phyloP scores from a whole-genome alignment of 192 early-diverging fungal genomes.

The Dissophora ornata region DNA sequence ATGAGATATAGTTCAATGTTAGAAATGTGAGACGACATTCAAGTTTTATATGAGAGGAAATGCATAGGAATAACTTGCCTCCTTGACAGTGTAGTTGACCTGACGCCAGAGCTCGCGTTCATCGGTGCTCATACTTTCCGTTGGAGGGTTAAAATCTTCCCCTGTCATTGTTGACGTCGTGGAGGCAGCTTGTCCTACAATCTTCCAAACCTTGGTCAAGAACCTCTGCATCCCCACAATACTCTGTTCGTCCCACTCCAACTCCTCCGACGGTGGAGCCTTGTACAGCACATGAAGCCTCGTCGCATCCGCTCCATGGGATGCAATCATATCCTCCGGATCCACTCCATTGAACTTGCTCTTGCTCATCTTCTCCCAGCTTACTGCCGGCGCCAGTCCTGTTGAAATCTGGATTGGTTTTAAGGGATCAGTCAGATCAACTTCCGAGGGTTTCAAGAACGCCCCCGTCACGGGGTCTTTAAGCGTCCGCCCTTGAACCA shows the following conservation, averaged over 20 bases:
- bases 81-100: conserved; percentile 65
- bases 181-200: conserved; percentile 59
- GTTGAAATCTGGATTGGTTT: conserved; percentile 71
- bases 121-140: conserved; percentile 51
- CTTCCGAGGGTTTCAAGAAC: conserved; percentile 82
- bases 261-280: conserved; percentile 88
- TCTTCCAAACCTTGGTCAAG: conserved; percentile 69
- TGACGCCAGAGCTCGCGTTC: conserved; percentile 64
- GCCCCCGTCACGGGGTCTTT: conserved; percentile 78
- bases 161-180: background rate
- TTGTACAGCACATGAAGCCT: conserved; percentile 88
- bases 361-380: conserved; percentile 97
- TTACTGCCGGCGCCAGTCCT: conserved; percentile 64
- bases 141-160: conserved; percentile 1
- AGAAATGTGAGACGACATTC: background rate
- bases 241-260: conserved; percentile 92
- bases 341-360: conserved; percentile 96
- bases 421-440: conserved; percentile 63
- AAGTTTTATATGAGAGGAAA: background rate
- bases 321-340: conserved; percentile 72
- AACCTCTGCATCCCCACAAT: conserved; percentile 95
- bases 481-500: conserved; percentile 91
- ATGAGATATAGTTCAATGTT: conserved; percentile 2
- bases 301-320: conserved; percentile 86
- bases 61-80: conserved; percentile 65